These are phyloP conservation scores for Backusella parvicylindrica DNA, from an alignment of 192 early-diverging fungal species.

Conservation along the genomic window DNA sequence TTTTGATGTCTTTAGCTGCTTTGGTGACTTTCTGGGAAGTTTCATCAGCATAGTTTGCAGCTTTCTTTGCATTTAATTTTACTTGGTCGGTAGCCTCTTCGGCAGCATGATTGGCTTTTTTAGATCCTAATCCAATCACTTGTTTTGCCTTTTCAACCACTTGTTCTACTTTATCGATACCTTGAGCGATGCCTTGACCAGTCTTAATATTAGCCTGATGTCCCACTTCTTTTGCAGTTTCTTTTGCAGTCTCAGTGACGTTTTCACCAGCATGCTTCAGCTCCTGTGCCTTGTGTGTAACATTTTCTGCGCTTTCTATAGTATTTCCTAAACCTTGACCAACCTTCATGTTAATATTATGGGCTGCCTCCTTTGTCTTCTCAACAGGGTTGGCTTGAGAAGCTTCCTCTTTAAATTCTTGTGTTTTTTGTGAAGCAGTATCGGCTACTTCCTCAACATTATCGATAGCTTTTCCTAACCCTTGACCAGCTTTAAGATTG, in stretches of 20 bases:
- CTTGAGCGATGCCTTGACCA: slow-evolving; percentile 19
- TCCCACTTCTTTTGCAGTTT: slow-evolving; percentile 5
- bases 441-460: neutral
- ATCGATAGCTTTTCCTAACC: neutral
- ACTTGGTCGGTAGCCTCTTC: slow-evolving; percentile 8
- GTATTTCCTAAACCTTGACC: neutral
- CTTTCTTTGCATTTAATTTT: neutral
- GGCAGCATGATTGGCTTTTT: slow-evolving; percentile 3
- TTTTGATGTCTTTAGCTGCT: neutral
- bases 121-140: slow-evolving; percentile 18
- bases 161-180: slow-evolving; percentile 19
- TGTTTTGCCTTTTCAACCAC: slow-evolving; percentile 23
- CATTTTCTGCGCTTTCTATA: neutral
- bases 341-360: slow-evolving; percentile 5
- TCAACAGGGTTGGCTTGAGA: neutral
- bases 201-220: slow-evolving; percentile 21
- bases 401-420: slow-evolving; percentile 11
- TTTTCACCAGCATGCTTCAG: neutral
- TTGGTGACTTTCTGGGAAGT: neutral
- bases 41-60: neutral
- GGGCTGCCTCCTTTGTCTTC: slow-evolving; percentile 10
- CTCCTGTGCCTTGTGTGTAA: neutral
- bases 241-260: slow-evolving; percentile 3
- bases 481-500: neutral
- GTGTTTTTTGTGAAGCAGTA: slow-evolving; percentile 10